Evolutionary conservation across 306 rosid species (phyloP), one percentile per base, ranked within the genome.

Genomic region (Boehmeria nivea): DNA sequence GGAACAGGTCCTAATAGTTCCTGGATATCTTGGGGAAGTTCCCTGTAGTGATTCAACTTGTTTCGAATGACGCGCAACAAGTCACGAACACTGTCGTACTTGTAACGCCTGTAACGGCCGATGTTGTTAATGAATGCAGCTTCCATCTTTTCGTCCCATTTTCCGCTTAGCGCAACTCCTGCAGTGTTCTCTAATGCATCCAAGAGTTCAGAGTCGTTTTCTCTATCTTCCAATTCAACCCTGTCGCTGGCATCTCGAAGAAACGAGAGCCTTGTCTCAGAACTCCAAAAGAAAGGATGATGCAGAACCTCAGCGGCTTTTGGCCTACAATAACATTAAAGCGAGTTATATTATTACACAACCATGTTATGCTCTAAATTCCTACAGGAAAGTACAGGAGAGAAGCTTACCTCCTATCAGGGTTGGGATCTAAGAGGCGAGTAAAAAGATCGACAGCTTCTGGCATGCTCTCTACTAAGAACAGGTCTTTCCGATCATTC

Each of bases 1-100:
- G 89, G 87, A 68, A 80, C 61, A 47, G 87, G 56, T 60, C 89
- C 95, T 39, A 82, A 52, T 23, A 73, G 15, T 46, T 67, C 74
- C 57, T 73, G 51, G 43, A 73, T 53, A 14, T 73, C 70, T 37
- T 12, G 54, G 14, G 78, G 74, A 46, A 73, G 78, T 26, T 73
- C 78, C 26, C 74, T 46, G 59, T 73, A 73, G 46, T 73, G 78
- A 45, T 73, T 73, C 47, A 68, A 51, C 57, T 73, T 73, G 67
- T 73, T 73, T 23, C 78, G 50, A 36, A 68, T 68, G 37, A 73
- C 78, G 3, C 78, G 78, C 26, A 73, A 54, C 23, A 73, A 63
- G 58, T 73, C 78, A 0, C 78, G 71, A 24, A 73, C 16, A 23
- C 78, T 57, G 45, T 58, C 74, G 23, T 34, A 73, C 49, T 67